phyloP scores from a whole-genome alignment of 495 filamentous ascomycete genomes.

The Entonaema liquescens region DNA sequence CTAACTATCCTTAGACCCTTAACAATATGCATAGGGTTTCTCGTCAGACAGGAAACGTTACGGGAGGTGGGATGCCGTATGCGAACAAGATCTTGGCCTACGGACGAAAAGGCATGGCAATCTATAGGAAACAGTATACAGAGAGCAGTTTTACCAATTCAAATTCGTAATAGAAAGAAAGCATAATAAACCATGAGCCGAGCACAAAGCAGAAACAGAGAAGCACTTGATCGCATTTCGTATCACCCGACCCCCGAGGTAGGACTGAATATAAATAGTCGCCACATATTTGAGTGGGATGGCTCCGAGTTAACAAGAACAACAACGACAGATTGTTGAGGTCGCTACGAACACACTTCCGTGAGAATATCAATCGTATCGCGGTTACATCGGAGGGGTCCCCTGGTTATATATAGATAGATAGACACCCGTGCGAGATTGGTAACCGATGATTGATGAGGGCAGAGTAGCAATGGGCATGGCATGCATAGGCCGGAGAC shows the following conservation, averaged over 20 bases:
- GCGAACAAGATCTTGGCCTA: slow-evolving; percentile 12
- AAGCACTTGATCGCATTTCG: neutral
- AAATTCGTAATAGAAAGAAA: neutral
- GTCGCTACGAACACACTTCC: slow-evolving; percentile 9
- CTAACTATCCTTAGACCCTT: too few species aligned
- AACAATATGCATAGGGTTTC: neutral
- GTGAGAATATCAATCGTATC: slow-evolving; percentile 11
- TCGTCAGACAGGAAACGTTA: neutral
- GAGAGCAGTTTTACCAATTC: neutral
- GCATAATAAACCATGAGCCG: neutral
- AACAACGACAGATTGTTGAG: neutral
- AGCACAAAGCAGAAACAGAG: neutral
- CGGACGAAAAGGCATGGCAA: slow-evolving; percentile 5
- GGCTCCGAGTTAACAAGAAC: slow-evolving; percentile 8
- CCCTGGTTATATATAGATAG: neutral
- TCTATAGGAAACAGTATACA: neutral
- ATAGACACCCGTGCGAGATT: slow-evolving; percentile 11
- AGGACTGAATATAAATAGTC: slow-evolving; percentile 25
- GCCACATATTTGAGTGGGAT: slow-evolving; percentile 4
- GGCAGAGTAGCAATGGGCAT: neutral
- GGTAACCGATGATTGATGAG: neutral
- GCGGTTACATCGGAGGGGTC: slow-evolving; percentile 18
- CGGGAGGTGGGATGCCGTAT: slow-evolving; percentile 3
- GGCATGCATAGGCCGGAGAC: slow-evolving; percentile 16
- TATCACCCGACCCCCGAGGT: slow-evolving; percentile 23